Conservation (phyloP, 139 green algal genomes). For the Ettlia oleoabundans region DNA sequence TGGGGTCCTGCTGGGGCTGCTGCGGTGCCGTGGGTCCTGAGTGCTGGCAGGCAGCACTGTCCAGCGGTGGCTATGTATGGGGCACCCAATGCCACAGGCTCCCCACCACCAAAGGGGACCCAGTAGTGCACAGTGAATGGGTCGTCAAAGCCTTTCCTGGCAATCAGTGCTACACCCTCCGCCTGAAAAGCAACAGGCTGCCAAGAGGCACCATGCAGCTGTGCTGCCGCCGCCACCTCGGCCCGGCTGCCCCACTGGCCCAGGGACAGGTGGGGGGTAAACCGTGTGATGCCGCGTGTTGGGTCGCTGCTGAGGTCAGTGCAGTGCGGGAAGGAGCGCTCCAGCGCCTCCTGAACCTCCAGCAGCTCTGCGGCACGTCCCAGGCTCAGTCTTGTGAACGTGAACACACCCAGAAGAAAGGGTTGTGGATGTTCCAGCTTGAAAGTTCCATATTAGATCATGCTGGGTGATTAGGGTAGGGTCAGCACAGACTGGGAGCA, state of each 20-base stretch:
- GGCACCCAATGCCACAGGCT: background rate
- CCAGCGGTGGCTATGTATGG: no score
- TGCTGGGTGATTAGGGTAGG: no score
- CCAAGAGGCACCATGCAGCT: constrained; percentile 8
- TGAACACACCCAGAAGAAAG: no score
- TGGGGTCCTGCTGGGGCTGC: no score
- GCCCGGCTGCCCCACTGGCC: constrained; percentile 59
- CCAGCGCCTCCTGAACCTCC: constrained; percentile 55
- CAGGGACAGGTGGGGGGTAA: constrained; percentile 74
- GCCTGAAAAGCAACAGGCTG: constrained; percentile 28
- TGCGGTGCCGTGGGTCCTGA: no score
- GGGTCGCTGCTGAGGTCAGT: constrained; percentile 62
- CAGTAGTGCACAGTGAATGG: constrained; percentile 62
- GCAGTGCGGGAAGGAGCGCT: constrained; percentile 63
- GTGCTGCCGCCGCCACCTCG: constrained; percentile 29
- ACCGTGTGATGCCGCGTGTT: constrained; percentile 49
- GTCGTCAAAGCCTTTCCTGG: constrained; percentile 39
- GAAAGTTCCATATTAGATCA: no score
- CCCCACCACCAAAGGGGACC: constrained; percentile 52
- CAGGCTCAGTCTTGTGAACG: no score
- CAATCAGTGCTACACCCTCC: constrained; percentile 38
- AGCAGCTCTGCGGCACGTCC: constrained; percentile 25
- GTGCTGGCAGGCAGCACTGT: background rate
- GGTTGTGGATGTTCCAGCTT: no score
- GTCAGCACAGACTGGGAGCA: no score